Percentiles rank a stretch among this genome's conserved stretches.
Conservation (phyloP, 108 stramenopile species). For the Fragilaria crotonensis region DNA sequence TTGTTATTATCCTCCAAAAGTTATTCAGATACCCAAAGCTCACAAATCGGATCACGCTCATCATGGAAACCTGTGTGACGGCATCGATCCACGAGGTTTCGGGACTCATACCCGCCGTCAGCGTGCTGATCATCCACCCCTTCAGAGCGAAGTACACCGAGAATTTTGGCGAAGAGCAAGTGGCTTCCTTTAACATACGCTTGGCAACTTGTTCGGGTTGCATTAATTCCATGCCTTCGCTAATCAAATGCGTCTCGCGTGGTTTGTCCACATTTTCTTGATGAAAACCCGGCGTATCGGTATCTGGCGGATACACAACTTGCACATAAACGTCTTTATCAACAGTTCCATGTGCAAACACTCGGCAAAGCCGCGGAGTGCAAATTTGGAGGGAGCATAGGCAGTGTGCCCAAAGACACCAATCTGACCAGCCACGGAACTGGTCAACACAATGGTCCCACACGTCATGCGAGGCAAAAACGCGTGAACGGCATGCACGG, state of each 20-base stretch:
- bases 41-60: constrained; percentile 60
- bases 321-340: constrained; percentile 43
- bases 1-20: constrained; percentile 58
- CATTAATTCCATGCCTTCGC: constrained; percentile 53
- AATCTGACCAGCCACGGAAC: constrained; percentile 67
- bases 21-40: constrained; percentile 71
- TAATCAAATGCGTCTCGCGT: constrained; percentile 58
- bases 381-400: constrained; percentile 82
- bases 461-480: constrained; percentile 70
- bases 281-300: constrained; percentile 94
- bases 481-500: constrained; percentile 57
- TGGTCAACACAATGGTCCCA: constrained; percentile 60
- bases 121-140: constrained; percentile 74
- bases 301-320: constrained; percentile 93
- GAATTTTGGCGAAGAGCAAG: constrained; percentile 47
- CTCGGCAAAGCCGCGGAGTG: constrained; percentile 80
- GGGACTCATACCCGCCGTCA: constrained; percentile 73
- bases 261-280: constrained; percentile 73
- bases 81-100: constrained; percentile 46
- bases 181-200: constrained; percentile 50
- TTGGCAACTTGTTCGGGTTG: constrained; percentile 56
- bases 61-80: constrained; percentile 57
- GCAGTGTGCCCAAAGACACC: constrained; percentile 82
- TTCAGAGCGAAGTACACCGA: constrained; percentile 68
- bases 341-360: constrained; percentile 64